Conservation (phyloP, 148 eudicot genomes). For the Vaccinium myrtillus region DNA sequence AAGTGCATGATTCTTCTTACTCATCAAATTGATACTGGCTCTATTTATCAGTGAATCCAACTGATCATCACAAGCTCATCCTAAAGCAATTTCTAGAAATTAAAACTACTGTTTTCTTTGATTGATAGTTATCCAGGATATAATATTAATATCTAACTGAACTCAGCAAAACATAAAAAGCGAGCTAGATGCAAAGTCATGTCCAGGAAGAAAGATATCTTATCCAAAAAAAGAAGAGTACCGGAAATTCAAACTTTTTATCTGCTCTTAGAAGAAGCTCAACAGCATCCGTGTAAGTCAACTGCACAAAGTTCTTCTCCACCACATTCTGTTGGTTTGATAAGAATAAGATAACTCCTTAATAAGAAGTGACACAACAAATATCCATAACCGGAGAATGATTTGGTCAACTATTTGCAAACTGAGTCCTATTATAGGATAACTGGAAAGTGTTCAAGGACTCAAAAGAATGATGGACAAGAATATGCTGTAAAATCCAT, state of each 20-base stretch:
- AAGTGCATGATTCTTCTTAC: not conserved
- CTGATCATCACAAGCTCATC: constrained; percentile 7
- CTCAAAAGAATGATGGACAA: not conserved
- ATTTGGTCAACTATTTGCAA: not conserved
- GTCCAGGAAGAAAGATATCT: not conserved
- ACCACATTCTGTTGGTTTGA: constrained; percentile 72
- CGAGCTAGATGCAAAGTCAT: not conserved
- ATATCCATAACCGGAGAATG: not conserved
- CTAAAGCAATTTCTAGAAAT: not conserved
- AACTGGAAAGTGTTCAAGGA: not conserved
- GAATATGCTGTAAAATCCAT: constrained; percentile 28
- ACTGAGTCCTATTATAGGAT: not conserved
- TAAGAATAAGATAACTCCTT: not conserved
- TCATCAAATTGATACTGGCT: not conserved
- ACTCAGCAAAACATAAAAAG: constrained; percentile 1
- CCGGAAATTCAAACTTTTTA: constrained; percentile 91
- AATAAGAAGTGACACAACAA: not conserved
- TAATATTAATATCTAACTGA: not conserved
- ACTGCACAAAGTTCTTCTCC: constrained; percentile 78
- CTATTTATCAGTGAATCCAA: not conserved
- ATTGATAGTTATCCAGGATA: not conserved
- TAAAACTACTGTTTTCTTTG: not conserved
- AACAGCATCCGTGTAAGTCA: constrained; percentile 95
- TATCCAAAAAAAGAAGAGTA: constrained; percentile 24
- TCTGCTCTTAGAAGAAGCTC: constrained; percentile 72